Base-by-base conservation (phyloP, 176 grass and related monocot genomes). In the Olyra latifolia region DNA sequence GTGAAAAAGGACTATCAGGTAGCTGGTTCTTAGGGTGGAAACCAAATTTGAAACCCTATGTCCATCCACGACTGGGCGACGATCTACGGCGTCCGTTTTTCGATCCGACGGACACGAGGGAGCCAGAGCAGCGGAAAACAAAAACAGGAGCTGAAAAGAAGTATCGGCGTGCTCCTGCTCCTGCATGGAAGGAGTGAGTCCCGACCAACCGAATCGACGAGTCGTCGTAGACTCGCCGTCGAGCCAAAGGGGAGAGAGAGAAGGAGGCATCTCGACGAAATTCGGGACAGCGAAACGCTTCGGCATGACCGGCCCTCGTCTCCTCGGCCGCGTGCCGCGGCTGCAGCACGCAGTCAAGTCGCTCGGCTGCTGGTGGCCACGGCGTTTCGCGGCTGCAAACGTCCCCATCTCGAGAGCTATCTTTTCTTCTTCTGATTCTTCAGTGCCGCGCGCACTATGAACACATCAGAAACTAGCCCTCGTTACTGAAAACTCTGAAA, bases 341-440 rank as follows among this genome's bases (percentile, higher is more conserved):
- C 56, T 32, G 66, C n/a, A n/a, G n/a, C 41, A 65, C 47, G 69
- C 84, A 1, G 75, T 57, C 69, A 66, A 28, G 82, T 43, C 65
- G 41, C 7, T 25, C 15, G 4, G 17, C 4, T 19, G 23, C 38
- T 15, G 0, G 9, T 15, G 0, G 9, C 13, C 44, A 55, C 50
- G 22, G 9, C 57, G 28, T 64, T 8, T 39, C 5, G 15, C 30
- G 61, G 22, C 73, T 22, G 75, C 57, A 32, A 46, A 12, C 38
- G 48, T 80, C 67, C 4, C 27, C 60, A 28, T 87, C 60, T 13
- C 42, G 1, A 40, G 3, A 8, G 45, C 49, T 62, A 39, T 72
- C 68, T 16, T 11, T 10, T 46, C n/a, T 49, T 8, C 57, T 25
- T 3, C 16, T 32, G 2, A 39, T 16, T 41, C 45, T 15, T 35